phyloP scores from a whole-genome alignment of 108 stramenopile species.

The Mayamaea pseudoterrestris region DNA sequence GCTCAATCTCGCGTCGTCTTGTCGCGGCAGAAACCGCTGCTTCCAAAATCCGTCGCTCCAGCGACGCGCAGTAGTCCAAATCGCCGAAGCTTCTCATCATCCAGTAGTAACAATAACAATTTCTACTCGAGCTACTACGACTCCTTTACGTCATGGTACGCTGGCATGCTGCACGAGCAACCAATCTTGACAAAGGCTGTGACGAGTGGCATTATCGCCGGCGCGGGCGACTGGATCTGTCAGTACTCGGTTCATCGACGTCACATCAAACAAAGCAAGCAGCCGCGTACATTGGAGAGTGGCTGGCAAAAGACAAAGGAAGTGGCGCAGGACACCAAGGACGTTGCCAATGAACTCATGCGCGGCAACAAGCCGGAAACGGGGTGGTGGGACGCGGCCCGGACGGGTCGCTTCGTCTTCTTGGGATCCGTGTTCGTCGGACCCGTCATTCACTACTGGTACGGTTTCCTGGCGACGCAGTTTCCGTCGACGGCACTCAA shows the following conservation, averaged over 20 bases:
- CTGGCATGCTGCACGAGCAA: constrained; percentile 39
- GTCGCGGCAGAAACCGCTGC: too few relatives aligned
- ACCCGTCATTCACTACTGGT: constrained; percentile 74
- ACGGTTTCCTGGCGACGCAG: constrained; percentile 26
- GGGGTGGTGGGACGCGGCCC: constrained; percentile 20
- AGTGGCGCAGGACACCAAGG: too few relatives aligned
- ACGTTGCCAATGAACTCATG: neutral
- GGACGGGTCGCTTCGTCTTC: constrained; percentile 48
- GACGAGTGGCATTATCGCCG: constrained; percentile 58
- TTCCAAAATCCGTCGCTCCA: too few relatives aligned
- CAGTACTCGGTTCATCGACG: constrained; percentile 12
- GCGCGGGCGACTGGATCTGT: constrained; percentile 53
- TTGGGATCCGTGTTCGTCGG: constrained; percentile 67
- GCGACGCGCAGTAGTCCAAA: too few relatives aligned
- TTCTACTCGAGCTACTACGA: too few relatives aligned
- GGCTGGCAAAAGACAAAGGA: too few relatives aligned
- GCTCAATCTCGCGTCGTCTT: too few relatives aligned
- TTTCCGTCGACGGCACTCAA: constrained; percentile 34
- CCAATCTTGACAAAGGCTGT: constrained; percentile 69
- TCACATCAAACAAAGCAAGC: neutral
- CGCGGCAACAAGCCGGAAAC: neutral
- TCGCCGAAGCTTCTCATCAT: too few relatives aligned
- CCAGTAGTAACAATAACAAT: neutral
- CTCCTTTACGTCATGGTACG: constrained; percentile 34
- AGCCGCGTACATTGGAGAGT: too few relatives aligned